Conservation (phyloP, 768 basidiomycete species). For the Lactifluus subvellereus region DNA sequence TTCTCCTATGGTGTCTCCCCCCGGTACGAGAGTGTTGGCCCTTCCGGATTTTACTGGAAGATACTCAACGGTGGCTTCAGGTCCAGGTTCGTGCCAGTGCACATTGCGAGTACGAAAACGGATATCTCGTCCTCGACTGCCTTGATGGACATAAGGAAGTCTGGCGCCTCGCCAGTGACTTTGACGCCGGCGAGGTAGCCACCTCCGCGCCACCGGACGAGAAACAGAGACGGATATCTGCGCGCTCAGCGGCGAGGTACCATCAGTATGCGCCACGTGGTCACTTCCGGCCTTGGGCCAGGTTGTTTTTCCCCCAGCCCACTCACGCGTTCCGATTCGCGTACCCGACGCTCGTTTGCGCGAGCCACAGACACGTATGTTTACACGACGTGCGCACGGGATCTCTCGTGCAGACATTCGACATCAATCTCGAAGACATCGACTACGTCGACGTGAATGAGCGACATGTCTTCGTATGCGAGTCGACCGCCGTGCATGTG, state of each 20-base stretch:
- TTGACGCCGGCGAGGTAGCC: conserved; percentile 9
- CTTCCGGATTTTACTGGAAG: background rate
- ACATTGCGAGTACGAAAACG: conserved; percentile 68
- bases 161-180: conserved; percentile 48
- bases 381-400: conserved; percentile 59
- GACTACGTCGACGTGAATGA: conserved; percentile 62
- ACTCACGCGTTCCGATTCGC: conserved; percentile 57
- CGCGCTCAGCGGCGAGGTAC: conserved; percentile 23
- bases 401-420: conserved; percentile 43
- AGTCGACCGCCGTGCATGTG: conserved; percentile 42
- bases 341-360: conserved; percentile 58
- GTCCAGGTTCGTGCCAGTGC: conserved; percentile 49
- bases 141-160: conserved; percentile 55
- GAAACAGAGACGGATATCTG: conserved; percentile 29
- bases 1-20: conserved; percentile 58
- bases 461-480: conserved; percentile 56
- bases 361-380: conserved; percentile 41
- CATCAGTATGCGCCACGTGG: conserved; percentile 33
- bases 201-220: conserved; percentile 13
- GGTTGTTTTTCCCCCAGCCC: conserved; percentile 43
- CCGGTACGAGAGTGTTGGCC: conserved; percentile 34
- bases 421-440: conserved; percentile 32
- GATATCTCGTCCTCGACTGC: conserved; percentile 68
- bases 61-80: conserved; percentile 29
- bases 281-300: conserved; percentile 58